Conservation (phyloP, 768 basidiomycete genomes). For the Crepidotus variabilis region DNA sequence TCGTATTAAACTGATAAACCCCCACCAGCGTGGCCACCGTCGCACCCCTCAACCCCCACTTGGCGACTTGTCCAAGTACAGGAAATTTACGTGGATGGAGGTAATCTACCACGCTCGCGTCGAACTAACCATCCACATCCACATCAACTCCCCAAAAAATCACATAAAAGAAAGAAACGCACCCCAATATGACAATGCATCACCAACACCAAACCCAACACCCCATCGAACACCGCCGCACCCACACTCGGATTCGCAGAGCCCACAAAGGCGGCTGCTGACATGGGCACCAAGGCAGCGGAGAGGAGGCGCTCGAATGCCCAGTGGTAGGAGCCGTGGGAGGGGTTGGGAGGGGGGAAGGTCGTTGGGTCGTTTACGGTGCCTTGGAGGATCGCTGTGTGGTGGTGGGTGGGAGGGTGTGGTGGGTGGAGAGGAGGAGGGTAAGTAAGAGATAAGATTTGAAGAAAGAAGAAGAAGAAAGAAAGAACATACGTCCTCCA, state of each 20-base stretch:
- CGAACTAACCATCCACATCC: too few relatives aligned
- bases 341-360: slow-evolving; percentile 77
- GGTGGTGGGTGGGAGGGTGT: not conserved
- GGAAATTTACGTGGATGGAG: slow-evolving; percentile 93
- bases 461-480: too few relatives aligned
- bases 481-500: slow-evolving; percentile 70
- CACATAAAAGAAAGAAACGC: too few relatives aligned
- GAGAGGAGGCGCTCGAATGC: slow-evolving; percentile 92
- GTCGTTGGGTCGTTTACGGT: slow-evolving; percentile 93
- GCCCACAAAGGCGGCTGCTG: slow-evolving; percentile 80
- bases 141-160: too few relatives aligned
- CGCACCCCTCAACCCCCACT: slow-evolving; percentile 74
- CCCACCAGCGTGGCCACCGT: slow-evolving; percentile 86
- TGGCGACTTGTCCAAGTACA: slow-evolving; percentile 58
- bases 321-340: slow-evolving; percentile 89
- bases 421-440: not conserved
- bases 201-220: slow-evolving; percentile 83
- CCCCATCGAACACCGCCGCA: slow-evolving; percentile 85
- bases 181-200: slow-evolving; percentile 97
- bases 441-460: not conserved
- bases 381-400: slow-evolving; percentile 77
- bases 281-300: slow-evolving; percentile 84
- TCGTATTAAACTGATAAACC: slow-evolving; percentile 97
- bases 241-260: slow-evolving; percentile 44
- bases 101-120: slow-evolving; percentile 80